Conservation (phyloP, 2,329 filamentous ascomycete genomes). For the Pseudogymnoascus sp. region DNA sequence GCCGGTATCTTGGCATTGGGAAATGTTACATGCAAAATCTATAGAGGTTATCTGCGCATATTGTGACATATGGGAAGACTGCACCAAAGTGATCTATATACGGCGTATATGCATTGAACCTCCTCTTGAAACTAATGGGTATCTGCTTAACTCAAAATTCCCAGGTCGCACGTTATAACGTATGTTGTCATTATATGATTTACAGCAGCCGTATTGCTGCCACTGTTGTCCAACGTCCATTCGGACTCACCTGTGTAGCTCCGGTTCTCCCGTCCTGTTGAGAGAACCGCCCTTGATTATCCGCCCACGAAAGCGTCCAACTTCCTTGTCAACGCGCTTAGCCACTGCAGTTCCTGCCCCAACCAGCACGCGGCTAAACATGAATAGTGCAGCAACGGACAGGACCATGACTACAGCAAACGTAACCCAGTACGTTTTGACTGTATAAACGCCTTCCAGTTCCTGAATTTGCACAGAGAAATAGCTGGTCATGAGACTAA, state of each 20-base stretch:
- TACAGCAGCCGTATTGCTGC: background rate
- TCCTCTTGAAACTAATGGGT: background rate
- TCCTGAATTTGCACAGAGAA: conserved; percentile 59
- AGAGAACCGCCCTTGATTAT: background rate
- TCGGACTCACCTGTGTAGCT: background rate
- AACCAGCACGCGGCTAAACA: conserved; percentile 40
- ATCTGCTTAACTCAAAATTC: background rate
- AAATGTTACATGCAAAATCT: background rate
- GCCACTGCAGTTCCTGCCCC: conserved; percentile 21
- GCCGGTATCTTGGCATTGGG: background rate
- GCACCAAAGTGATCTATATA: background rate
- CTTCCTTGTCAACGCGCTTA: background rate
- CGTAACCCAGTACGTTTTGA: conserved; percentile 56
- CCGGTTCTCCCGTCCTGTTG: background rate
- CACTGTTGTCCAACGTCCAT: background rate
- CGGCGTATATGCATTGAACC: background rate
- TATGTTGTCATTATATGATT: background rate
- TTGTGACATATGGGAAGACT: background rate
- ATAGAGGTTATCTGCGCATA: background rate
- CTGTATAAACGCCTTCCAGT: conserved; percentile 48
- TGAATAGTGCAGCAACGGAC: conserved; percentile 50
- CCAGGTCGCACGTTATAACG: background rate
- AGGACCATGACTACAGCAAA: conserved; percentile 56
- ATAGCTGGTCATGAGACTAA: conserved; percentile 66
- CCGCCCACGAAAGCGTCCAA: background rate